phyloP scores from a whole-genome alignment of 805 yeast species.

The Ogataea polymorpha region DNA sequence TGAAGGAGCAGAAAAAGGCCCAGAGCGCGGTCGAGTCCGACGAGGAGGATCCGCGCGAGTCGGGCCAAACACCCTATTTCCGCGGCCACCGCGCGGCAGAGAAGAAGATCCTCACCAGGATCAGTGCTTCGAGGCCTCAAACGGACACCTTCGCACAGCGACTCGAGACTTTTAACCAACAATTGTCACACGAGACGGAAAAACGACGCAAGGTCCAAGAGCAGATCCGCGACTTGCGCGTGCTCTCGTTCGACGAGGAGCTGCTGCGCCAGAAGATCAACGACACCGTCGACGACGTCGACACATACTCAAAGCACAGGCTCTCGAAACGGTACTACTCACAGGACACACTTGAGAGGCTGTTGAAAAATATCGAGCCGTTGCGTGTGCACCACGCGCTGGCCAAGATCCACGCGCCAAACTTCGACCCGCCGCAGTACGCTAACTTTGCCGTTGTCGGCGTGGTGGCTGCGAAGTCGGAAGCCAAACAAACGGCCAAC shows the following conservation, averaged over 20 bases:
- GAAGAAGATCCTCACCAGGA: conserved; percentile 7
- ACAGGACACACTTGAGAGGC: conserved; percentile 29
- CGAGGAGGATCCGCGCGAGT: conserved; percentile 28
- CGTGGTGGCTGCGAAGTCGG: conserved; percentile 55
- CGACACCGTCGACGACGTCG: conserved; percentile 39
- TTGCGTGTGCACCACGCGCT: conserved; percentile 56
- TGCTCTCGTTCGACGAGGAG: conserved; percentile 37
- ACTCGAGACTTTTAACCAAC: conserved; percentile 8
- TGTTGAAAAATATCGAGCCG: conserved; percentile 49
- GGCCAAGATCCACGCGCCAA: conserved; percentile 67
- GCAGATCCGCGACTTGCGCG: conserved; percentile 34
- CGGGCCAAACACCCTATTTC: conserved; percentile 19
- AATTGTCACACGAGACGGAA: conserved; percentile 20
- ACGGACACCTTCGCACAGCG: conserved; percentile 13
- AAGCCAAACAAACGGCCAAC: conserved; percentile 43
- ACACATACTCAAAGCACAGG: conserved; percentile 42
- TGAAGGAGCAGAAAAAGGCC: conserved; percentile 19
- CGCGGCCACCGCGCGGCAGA: conserved; percentile 3
- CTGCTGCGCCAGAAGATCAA: conserved; percentile 26
- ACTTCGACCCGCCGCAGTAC: conserved; percentile 63
- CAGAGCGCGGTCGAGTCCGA: conserved; percentile 25
- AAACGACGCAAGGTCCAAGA: conserved; percentile 21
- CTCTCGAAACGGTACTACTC: conserved; percentile 48
- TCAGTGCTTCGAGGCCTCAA: neutral
- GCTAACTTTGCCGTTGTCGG: conserved; percentile 84